Evolutionary conservation across 2,329 filamentous ascomycete species (phyloP).

Genomic region (Ambrosiella xylebori): DNA sequence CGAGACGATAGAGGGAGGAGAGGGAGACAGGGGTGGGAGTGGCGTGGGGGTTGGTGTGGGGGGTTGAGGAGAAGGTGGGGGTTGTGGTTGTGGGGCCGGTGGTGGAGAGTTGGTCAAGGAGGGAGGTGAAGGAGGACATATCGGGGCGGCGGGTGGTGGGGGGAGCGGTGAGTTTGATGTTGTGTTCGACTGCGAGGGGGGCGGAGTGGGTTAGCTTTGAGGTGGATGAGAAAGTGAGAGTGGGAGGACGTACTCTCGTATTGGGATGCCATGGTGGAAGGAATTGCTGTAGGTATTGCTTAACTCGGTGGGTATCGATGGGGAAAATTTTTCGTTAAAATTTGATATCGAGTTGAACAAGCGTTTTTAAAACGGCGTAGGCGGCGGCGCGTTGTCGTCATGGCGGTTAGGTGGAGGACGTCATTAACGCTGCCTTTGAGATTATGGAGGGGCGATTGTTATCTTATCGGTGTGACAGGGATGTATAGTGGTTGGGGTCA

Average conservation of each 20-base stretch:
- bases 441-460: neutral
- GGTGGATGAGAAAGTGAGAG: conserved; percentile 11
- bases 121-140: conserved; percentile 45
- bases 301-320: neutral
- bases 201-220: conserved; percentile 1
- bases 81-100: conserved; percentile 18
- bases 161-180: conserved; percentile 11
- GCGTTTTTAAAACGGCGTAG: neutral
- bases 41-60: conserved; percentile 36
- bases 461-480: neutral
- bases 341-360: neutral
- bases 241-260: conserved; percentile 31
- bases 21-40: conserved; percentile 43
- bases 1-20: conserved; percentile 37
- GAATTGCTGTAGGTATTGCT: neutral
- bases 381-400: neutral
- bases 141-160: conserved; percentile 34
- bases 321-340: neutral
- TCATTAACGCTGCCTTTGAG: neutral
- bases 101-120: conserved; percentile 34
- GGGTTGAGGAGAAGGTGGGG: conserved; percentile 14
- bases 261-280: conserved; percentile 33
- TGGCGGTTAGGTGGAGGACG: neutral
- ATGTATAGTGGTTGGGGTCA: too few species aligned
- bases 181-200: conserved; percentile 38